Base-by-base conservation (phyloP, 768 basidiomycete genomes). In the Artomyces pyxidatus region DNA sequence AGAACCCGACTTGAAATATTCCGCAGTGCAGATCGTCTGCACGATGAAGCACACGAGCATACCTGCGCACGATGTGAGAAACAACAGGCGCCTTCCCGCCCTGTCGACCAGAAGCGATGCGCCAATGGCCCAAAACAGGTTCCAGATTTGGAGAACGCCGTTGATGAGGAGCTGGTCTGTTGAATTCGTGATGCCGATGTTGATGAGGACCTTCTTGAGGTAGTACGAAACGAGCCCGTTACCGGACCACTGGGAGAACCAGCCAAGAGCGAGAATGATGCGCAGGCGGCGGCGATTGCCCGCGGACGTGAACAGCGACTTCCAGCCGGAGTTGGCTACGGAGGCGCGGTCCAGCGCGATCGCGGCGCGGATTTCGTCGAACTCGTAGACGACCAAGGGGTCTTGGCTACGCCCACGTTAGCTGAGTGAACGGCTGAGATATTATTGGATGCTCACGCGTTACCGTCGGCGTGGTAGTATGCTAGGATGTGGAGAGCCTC, bases 191-290 rank as follows among this genome's bases (percentile, higher is more conserved):
- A 87, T 81, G 49, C 83, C 83, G 48, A 86, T 81, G 50, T 76
- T 70, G 53, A 73, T 63, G 64, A 91, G 80, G 45, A 90, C 81
- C 63, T 76, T 72, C 68, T 72, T 82, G 59, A 90, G 77, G 71
- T 90, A 90, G 72, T 83, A 88, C 6, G 84, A 87, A 44, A 87
- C 82, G 47, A 90, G 81, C 60, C 87, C 87, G 58, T 88, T 88
- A 11, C 85, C 87, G 9, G 84, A 88, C 87, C 85, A 88, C 58
- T 87, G 84, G 2, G 85, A 88, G 75, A 89, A 88, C 75, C 85
- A 85, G 41, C 84, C 85, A 47, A 89, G 69, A 41, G 82, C 83
- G 53, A 85, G 62, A 63, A 90, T 84, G 63, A 89, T 84, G 48
- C 75, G 67, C 74, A 90, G 75, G 50, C 89, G 85, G 65, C 72